Base-by-base conservation (phyloP, 352 stramenopile species). In the Plasmopara halstedii region DNA sequence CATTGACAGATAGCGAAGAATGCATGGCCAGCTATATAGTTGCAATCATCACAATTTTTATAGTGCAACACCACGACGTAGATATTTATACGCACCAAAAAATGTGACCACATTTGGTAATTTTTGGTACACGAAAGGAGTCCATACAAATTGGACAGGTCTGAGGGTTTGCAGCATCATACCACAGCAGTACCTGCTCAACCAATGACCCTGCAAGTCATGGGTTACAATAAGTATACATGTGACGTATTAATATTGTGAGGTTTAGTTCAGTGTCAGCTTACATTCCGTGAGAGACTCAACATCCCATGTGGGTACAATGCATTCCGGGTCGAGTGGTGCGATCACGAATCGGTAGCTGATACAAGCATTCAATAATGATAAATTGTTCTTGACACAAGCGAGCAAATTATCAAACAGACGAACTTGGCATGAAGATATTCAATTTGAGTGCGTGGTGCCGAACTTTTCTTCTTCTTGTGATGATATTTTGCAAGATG, bases 401-500 rank as follows among this genome's bases (percentile, higher is more conserved):
- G 26, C 19, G 0, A 13, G 11, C 11, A 25, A 1, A n/a, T n/a
- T 9, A n/a, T 9, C 26, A 42, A 29, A 9, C 13, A 51, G 38
- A 65, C 67, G 47, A 58, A 92, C 81, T 90, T 92, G 51, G 81
- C 81, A 54, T 92, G 81, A 13, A 92, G 72, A 48, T 85, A 92
- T 63, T 92, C 78, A 56, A 54, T 85, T 39, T 88, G 78, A 34
- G 81, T 92, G 50, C 78, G 76, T 42, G 73, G 58, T 17, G 62
- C 58, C 2, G 29, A 62, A 33, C 73, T 83, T 61, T 82, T 76
- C 53, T 88, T 90, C 58, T 83, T 87, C 48, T 73, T 74, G 34
- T 69, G 58, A 26, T 63, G 49, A 38, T 66, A 44, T 15, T 56
- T 42, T 29, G 58, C 49, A 2, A 54, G 44, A 29, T 65, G 78